Conservation (phyloP, 2,329 filamentous ascomycete genomes). For the Pyrenophora graminea region DNA sequence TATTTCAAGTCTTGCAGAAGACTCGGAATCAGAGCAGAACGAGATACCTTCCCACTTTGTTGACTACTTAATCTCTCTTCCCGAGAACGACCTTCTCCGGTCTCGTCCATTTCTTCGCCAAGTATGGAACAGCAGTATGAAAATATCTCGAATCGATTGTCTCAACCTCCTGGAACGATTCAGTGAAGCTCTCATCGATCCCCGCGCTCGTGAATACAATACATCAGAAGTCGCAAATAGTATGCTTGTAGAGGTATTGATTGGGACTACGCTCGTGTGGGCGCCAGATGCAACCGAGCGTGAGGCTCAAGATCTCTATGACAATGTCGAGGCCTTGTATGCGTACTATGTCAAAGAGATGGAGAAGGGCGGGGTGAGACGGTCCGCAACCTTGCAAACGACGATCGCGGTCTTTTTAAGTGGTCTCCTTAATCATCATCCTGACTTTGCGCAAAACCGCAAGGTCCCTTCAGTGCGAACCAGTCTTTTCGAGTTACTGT, state of each 20-base stretch:
- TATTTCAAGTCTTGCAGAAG: slow-evolving; percentile 26
- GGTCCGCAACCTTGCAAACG: slow-evolving; percentile 71
- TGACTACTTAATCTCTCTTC: slow-evolving; percentile 31
- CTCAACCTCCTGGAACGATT: slow-evolving; percentile 37
- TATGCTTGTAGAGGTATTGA: slow-evolving; percentile 42
- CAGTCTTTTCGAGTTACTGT: slow-evolving; percentile 73
- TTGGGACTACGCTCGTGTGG: slow-evolving; percentile 37
- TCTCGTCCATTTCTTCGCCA: slow-evolving; percentile 36
- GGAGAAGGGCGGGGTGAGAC: slow-evolving; percentile 65
- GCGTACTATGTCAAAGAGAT: slow-evolving; percentile 72
- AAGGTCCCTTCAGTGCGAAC: slow-evolving; percentile 68
- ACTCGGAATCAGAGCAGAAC: slow-evolving; percentile 10
- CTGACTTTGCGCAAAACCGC: slow-evolving; percentile 67
- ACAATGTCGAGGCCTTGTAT: slow-evolving; percentile 75
- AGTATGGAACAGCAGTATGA: slow-evolving; percentile 29
- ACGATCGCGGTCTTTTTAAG: slow-evolving; percentile 71
- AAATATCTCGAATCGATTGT: slow-evolving; percentile 30
- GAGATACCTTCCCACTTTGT: slow-evolving; percentile 35
- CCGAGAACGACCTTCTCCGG: slow-evolving; percentile 37
- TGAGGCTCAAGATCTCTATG: slow-evolving; percentile 54
- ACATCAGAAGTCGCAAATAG: slow-evolving; percentile 46
- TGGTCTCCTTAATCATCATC: slow-evolving; percentile 67
- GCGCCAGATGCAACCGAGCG: slow-evolving; percentile 26
- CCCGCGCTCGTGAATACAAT: slow-evolving; percentile 42
- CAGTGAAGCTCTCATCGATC: slow-evolving; percentile 39